A percentile compares a stretch with the other conserved stretches of the same genome.
These are phyloP conservation scores for Ophiorrhiza pumila DNA, from an alignment of 257 asterid species.

Conservation along the genomic window DNA sequence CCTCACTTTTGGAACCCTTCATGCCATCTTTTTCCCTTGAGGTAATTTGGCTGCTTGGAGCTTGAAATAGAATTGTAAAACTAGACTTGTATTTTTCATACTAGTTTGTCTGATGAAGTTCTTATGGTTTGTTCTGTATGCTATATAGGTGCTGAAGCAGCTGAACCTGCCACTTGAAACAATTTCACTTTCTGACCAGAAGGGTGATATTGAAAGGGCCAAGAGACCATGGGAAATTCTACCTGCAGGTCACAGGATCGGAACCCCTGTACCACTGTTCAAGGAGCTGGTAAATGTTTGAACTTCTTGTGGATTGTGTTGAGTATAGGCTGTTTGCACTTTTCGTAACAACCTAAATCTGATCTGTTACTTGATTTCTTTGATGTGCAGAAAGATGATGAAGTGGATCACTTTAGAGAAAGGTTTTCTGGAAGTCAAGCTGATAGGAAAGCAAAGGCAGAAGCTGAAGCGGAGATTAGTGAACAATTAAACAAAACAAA, in stretches of 20 bases:
- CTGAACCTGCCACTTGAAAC: constrained; percentile 67
- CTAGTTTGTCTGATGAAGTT: constrained; percentile 2
- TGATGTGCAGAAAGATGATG: constrained; percentile 70
- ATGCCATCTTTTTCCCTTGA: constrained; percentile 89
- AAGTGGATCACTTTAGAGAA: constrained; percentile 50
- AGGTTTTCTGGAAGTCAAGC: constrained; percentile 96
- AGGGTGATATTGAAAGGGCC: constrained; percentile 63
- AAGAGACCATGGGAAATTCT: constrained; percentile 83
- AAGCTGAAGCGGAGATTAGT: constrained; percentile 57
- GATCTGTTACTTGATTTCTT: background rate
- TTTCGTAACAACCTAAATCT: background rate
- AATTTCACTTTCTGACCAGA: constrained; percentile 69
- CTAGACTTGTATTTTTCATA: background rate
- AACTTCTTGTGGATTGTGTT: background rate
- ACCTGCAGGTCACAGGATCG: constrained; percentile 83
- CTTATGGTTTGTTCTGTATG: constrained; percentile 13
- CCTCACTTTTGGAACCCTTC: constrained; percentile 87
- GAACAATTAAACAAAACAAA: constrained; percentile 61
- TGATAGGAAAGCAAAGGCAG: constrained; percentile 64
- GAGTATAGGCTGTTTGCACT: background rate
- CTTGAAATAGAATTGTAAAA: background rate
- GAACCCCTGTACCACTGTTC: constrained; percentile 79
- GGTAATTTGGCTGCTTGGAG: constrained; percentile 40
- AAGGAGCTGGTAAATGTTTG: constrained; percentile 60
- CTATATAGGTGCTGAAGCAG: constrained; percentile 81